Evolutionary conservation across 345 rosid species (phyloP), one percentile per base, ranked within the genome.

Genomic region (Cochlearia excelsa): DNA sequence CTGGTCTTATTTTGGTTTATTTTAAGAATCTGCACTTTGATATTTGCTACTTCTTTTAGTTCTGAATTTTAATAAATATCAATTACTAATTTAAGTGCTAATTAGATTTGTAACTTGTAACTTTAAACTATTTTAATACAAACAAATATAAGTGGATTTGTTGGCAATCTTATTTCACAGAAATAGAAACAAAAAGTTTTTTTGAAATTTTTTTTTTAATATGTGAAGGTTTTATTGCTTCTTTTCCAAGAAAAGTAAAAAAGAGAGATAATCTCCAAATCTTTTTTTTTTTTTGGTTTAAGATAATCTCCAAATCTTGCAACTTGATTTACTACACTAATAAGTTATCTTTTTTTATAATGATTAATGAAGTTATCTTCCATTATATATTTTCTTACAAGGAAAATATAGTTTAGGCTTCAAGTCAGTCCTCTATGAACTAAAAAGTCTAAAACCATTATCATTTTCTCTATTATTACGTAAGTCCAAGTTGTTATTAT

Each of bases 191-290:
- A 65, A 6, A 33, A 58, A 66, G 2, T 9, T 39, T 2, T 33
- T 67, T 33, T 37, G 37, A 45, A 5, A 27, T 58, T 44, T 40
- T 8, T 51, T 67, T 30, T 59, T 30, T 9, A 35, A 34, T 39
- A 44, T 29, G 57, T 42, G 53, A 29, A 51, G 54, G 23, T 61
- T 51, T 43, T 44, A 33, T 63, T 63, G 59, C 54, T 70, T 62
- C 37, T 28, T 70, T 62, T 62, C n/a, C 26, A 16, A 40, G 74
- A 42, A 50, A 55, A 56, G 52, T 27, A 42, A 49, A 33, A 35
- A 16, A 9, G 44, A 49, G 27, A 41, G 42, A 69, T 16, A 16
- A 16, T 16, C 23, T 16, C 23, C 23, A 16, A 16, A 16, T 16
- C 23, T 16, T 16, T 16, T 16, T 16, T 16, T 16, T 16, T 16